Evolutionary conservation across 805 yeast species (phyloP).

Genomic region (Priceomyces carsonii): DNA sequence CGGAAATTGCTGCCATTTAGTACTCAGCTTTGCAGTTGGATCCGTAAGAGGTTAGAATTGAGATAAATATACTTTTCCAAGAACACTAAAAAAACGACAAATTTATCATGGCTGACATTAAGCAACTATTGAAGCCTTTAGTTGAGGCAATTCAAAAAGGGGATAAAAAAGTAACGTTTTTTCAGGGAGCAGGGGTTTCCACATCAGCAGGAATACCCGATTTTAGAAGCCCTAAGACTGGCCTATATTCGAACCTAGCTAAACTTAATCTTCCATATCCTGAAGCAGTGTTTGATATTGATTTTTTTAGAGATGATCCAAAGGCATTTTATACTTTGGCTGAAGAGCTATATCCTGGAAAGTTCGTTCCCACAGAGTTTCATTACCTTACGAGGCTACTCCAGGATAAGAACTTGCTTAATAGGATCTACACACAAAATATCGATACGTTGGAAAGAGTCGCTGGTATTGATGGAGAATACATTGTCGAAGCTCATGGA

Average conservation of each 20-base stretch:
- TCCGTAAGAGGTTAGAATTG: too few species aligned
- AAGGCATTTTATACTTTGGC: slow-evolving; percentile 84
- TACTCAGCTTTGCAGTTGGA: too few species aligned
- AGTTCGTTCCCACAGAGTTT: slow-evolving; percentile 78
- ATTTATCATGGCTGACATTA: slow-evolving; percentile 11
- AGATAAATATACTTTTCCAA: too few species aligned
- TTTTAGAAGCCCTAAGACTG: slow-evolving; percentile 88
- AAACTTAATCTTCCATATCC: slow-evolving; percentile 81
- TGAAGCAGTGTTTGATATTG: slow-evolving; percentile 94
- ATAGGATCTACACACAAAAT: slow-evolving; percentile 86
- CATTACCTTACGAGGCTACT: slow-evolving; percentile 71
- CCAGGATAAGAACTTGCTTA: slow-evolving; percentile 60
- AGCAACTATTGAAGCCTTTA: slow-evolving; percentile 24
- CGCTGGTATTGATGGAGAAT: slow-evolving; percentile 69
- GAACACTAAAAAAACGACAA: too few species aligned
- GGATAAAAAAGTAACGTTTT: slow-evolving; percentile 54
- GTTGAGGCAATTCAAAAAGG: slow-evolving; percentile 30
- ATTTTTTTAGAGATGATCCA: slow-evolving; percentile 73
- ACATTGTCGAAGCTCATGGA: slow-evolving; percentile 90
- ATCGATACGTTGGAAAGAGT: slow-evolving; percentile 88
- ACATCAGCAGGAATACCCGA: slow-evolving; percentile 96
- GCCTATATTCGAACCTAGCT: slow-evolving; percentile 78
- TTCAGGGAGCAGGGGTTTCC: slow-evolving; percentile 93
- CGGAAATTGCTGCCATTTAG: too few species aligned
- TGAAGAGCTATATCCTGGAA: slow-evolving; percentile 84